phyloP scores from a whole-genome alignment of 805 yeast genomes.

The Teunomyces panamensis region DNA sequence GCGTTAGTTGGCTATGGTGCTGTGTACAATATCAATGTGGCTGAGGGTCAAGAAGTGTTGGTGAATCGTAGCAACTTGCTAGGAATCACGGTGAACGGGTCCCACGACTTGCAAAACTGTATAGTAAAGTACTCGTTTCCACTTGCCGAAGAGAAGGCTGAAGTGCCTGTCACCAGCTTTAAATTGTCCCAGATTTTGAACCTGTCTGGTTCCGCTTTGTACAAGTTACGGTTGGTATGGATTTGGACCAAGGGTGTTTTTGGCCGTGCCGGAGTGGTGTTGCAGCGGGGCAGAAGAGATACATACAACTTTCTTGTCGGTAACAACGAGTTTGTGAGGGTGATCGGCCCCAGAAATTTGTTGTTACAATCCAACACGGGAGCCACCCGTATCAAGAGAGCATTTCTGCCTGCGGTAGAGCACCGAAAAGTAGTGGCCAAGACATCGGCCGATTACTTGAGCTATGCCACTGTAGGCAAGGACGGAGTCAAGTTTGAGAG shows the following conservation, averaged over 20 bases:
- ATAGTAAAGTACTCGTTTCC: conserved; percentile 25
- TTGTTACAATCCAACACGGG: conserved; percentile 45
- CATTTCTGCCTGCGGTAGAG: neutral
- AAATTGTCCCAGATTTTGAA: neutral
- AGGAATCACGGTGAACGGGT: conserved; percentile 51
- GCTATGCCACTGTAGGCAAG: conserved; percentile 44
- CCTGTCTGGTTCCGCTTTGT: neutral
- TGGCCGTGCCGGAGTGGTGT: neutral
- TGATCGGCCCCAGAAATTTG: conserved; percentile 54
- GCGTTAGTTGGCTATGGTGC: conserved; percentile 56
- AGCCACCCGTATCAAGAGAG: neutral
- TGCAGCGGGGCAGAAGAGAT: neutral
- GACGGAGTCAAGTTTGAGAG: conserved; percentile 42
- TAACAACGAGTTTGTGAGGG: conserved; percentile 44
- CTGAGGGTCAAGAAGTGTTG: conserved; percentile 46
- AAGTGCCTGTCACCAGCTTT: neutral
- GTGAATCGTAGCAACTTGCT: conserved; percentile 46
- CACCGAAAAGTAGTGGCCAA: conserved; percentile 1
- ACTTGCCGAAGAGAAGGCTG: neutral
- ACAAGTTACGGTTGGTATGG: conserved; percentile 2
- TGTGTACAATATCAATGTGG: conserved; percentile 45
- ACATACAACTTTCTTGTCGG: conserved; percentile 19
- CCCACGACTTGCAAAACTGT: conserved; percentile 42
- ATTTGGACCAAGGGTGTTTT: neutral
- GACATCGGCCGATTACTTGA: conserved; percentile 44